Conservation (phyloP, 345 rosid species). For the Pugionium cornutum region DNA sequence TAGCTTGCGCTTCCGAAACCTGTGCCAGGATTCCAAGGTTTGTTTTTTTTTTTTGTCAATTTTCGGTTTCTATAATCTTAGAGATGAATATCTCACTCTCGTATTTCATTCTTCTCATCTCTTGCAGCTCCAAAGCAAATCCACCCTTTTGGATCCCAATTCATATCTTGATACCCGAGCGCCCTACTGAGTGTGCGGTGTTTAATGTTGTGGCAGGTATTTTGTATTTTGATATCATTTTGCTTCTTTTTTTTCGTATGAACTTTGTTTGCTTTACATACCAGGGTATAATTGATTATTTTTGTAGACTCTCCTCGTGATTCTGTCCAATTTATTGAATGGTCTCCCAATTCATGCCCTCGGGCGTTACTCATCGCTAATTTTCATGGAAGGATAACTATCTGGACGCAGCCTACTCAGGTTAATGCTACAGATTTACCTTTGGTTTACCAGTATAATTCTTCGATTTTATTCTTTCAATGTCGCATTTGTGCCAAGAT, state of each 20-base stretch:
- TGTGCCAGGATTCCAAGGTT: constrained; percentile 98
- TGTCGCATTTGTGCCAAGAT: background rate
- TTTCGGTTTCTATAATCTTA: background rate
- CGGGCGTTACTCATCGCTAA: constrained; percentile 93
- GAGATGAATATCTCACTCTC: background rate
- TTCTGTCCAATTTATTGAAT: constrained; percentile 96
- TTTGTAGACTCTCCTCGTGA: constrained; percentile 95
- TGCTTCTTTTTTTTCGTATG: background rate
- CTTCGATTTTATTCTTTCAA: background rate
- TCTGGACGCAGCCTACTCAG: constrained; percentile 96
- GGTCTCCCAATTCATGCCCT: constrained; percentile 96
- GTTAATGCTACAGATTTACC: constrained; percentile 45
- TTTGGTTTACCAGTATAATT: background rate
- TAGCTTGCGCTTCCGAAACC: constrained; percentile 98
- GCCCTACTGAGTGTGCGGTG: constrained; percentile 92
- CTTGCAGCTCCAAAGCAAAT: constrained; percentile 77
- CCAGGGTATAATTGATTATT: background rate
- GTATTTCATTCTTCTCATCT: constrained; percentile 6
- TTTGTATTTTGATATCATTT: constrained; percentile 43
- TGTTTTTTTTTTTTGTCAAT: background rate
- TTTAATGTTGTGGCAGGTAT: constrained; percentile 96
- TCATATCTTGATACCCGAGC: constrained; percentile 91
- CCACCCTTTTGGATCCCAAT: constrained; percentile 99
- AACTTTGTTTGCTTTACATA: background rate
- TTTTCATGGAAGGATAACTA: constrained; percentile 92